These are phyloP conservation scores for Crucihimalaya himalaica DNA, from an alignment of 345 rosid genomes.

Conservation along the genomic window DNA sequence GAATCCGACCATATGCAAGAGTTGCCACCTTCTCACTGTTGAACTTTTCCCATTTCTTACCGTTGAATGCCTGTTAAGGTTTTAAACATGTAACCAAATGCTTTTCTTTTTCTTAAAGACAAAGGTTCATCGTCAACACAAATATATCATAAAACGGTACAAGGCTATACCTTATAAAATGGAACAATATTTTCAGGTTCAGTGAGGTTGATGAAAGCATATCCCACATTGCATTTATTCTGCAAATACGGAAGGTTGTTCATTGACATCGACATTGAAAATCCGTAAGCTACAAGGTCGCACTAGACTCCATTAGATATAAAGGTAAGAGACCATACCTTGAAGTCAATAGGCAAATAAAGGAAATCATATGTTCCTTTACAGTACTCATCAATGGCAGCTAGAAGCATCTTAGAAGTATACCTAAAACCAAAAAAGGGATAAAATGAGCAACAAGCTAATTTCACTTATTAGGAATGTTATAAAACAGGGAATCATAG, in stretches of 20 bases:
- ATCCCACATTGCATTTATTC: slow-evolving; percentile 95
- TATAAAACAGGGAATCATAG: neutral
- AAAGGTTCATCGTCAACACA: neutral
- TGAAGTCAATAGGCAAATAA: slow-evolving; percentile 79
- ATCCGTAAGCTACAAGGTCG: slow-evolving; percentile 12
- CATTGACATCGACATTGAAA: neutral
- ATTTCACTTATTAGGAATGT: neutral
- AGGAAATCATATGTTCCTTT: slow-evolving; percentile 77
- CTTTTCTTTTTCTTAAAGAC: neutral
- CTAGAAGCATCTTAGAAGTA: slow-evolving; percentile 81
- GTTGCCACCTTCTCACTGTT: slow-evolving; percentile 88
- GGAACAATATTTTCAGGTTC: slow-evolving; percentile 76
- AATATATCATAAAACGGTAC: neutral
- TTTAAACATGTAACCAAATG: slow-evolving; percentile 18
- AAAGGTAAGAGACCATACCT: slow-evolving; percentile 44
- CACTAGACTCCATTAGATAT: neutral
- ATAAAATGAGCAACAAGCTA: slow-evolving; percentile 2
- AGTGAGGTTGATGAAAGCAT: slow-evolving; percentile 84
- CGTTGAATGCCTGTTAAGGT: slow-evolving; percentile 68
- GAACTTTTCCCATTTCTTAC: slow-evolving; percentile 92
- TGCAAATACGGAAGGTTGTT: slow-evolving; percentile 36
- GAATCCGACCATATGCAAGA: slow-evolving; percentile 86
- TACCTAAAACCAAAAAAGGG: slow-evolving; percentile 47
- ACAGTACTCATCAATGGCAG: slow-evolving; percentile 78
- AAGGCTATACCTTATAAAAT: slow-evolving; percentile 56